phyloP scores from a whole-genome alignment of 2,329 filamentous ascomycete genomes.

The Elsinoe arachidis region DNA sequence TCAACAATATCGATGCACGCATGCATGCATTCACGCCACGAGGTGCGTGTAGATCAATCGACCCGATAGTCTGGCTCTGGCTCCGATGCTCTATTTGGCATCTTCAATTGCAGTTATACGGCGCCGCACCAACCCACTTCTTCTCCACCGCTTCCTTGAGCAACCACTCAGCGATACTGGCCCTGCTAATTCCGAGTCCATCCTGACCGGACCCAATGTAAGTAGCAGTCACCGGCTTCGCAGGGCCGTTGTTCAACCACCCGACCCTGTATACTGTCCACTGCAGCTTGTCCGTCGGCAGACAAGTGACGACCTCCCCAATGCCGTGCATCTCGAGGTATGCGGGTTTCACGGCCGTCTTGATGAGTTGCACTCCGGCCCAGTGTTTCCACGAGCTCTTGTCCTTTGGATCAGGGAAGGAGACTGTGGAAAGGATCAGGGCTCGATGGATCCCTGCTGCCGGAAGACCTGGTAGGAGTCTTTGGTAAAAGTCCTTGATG shows the following conservation, averaged over 20 bases:
- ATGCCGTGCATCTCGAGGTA: neutral
- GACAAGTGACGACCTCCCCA: neutral
- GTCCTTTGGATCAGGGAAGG: neutral
- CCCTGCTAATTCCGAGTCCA: neutral
- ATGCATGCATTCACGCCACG: too few species aligned
- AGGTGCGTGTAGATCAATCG: too few species aligned
- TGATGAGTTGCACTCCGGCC: neutral
- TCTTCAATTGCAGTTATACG: neutral
- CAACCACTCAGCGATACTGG: neutral
- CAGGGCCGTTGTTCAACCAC: neutral
- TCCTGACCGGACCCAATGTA: neutral
- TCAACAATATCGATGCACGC: too few species aligned
- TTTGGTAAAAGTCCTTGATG: neutral
- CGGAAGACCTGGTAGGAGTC: neutral
- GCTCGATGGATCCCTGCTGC: neutral
- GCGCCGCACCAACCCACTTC: neutral
- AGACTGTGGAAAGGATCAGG: neutral
- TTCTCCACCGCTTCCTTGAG: neutral
- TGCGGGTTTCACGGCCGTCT: neutral
- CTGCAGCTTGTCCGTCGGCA: neutral
- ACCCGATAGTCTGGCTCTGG: too few species aligned
- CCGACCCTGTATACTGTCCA: neutral
- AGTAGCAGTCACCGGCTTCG: neutral
- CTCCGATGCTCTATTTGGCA: too few species aligned
- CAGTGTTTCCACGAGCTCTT: neutral